phyloP scores from a whole-genome alignment of 2,329 filamentous ascomycete species.

The Cladosporium sp. region DNA sequence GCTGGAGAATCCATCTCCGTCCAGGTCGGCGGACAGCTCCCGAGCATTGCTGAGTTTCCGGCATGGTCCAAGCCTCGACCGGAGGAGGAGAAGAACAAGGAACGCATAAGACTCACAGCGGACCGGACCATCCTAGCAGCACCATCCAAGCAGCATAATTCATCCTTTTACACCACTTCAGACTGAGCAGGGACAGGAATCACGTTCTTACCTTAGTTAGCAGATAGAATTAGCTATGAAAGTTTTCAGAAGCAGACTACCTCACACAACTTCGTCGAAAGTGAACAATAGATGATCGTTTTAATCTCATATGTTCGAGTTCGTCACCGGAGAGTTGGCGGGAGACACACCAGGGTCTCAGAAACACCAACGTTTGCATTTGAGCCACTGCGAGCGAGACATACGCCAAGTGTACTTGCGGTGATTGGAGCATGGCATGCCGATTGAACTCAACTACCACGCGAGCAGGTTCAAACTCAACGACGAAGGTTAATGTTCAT shows the following conservation, averaged over 20 bases:
- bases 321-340: background rate
- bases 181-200: background rate
- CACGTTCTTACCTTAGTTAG: background rate
- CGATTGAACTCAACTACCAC: too few species aligned
- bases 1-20: slow-evolving; percentile 40
- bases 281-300: background rate
- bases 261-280: background rate
- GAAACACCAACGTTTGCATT: background rate
- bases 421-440: background rate
- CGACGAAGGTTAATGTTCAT: background rate
- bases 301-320: background rate
- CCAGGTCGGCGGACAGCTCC: slow-evolving; percentile 25
- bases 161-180: slow-evolving; percentile 35
- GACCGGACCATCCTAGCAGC: slow-evolving; percentile 42
- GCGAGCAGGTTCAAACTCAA: background rate
- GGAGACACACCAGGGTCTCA: background rate
- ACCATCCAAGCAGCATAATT: slow-evolving; percentile 32
- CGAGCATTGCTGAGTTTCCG: slow-evolving; percentile 45
- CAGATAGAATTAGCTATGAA: background rate
- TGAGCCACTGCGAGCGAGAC: background rate
- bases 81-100: slow-evolving; percentile 47
- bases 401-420: background rate
- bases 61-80: slow-evolving; percentile 44
- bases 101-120: slow-evolving; percentile 43
- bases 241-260: background rate